A percentile compares a stretch with the other conserved stretches of the same genome.
These are phyloP conservation scores for Aspergillus pseudotamarii DNA, from an alignment of 2,329 filamentous ascomycete genomes.

Conservation along the genomic window DNA sequence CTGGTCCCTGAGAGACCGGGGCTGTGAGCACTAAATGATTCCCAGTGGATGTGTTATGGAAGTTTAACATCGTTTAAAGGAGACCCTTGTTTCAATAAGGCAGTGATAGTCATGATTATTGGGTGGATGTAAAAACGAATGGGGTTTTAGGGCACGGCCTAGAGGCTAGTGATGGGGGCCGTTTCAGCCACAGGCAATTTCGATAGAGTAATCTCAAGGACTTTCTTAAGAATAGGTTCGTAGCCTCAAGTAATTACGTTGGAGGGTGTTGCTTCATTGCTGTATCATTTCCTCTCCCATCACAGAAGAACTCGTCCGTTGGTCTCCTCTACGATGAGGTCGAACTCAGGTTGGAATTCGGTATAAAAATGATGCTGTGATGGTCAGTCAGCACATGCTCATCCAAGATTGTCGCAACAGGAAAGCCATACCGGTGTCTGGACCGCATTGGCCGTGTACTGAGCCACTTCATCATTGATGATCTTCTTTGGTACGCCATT, in stretches of 20 bases:
- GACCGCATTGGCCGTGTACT: slow-evolving; percentile 38
- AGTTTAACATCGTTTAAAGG: background rate
- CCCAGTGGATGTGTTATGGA: background rate
- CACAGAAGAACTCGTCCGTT: slow-evolving; percentile 36
- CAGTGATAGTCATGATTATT: background rate
- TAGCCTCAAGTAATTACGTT: background rate
- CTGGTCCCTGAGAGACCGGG: background rate
- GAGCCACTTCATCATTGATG: slow-evolving; percentile 36
- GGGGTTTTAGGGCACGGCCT: background rate
- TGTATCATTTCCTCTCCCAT: background rate
- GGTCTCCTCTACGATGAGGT: slow-evolving; percentile 41
- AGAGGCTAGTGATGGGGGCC: background rate
- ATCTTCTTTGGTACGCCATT: slow-evolving; percentile 41
- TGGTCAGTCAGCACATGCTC: slow-evolving; percentile 18
- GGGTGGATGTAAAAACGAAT: background rate
- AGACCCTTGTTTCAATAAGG: background rate
- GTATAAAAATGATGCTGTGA: slow-evolving; percentile 43
- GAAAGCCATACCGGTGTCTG: slow-evolving; percentile 37
- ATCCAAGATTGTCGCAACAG: background rate
- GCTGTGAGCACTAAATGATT: background rate
- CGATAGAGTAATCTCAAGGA: too few species aligned
- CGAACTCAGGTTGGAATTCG: slow-evolving; percentile 44
- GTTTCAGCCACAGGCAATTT: background rate
- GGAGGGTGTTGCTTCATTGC: background rate
- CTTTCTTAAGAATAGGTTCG: background rate